Percentiles rank a stretch among this genome's conserved stretches.
phyloP scores from a whole-genome alignment of 768 basidiomycete species.

The Lactarius pseudohatsudake region DNA sequence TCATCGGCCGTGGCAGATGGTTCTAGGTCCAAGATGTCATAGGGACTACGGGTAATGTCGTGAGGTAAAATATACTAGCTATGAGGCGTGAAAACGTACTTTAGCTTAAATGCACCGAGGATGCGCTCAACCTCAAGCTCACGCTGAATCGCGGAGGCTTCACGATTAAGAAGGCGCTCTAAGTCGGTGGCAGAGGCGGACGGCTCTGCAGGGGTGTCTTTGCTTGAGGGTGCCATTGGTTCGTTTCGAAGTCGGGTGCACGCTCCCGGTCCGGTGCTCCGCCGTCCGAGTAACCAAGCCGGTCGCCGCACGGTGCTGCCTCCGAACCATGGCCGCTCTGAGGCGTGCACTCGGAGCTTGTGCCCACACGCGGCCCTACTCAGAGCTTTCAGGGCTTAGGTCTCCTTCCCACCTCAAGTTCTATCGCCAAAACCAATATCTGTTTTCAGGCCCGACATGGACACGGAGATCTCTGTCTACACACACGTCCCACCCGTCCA shows the following conservation, averaged over 20 bases:
- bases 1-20: slow-evolving; percentile 71
- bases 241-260: not conserved
- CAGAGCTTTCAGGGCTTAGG: not conserved
- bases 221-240: slow-evolving; percentile 13
- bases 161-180: slow-evolving; percentile 76
- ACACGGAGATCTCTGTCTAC: slow-evolving; percentile 13
- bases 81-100: slow-evolving; percentile 50
- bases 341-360: not conserved
- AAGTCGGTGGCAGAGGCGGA: slow-evolving; percentile 47
- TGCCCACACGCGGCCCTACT: not conserved
- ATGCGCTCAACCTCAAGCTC: slow-evolving; percentile 91
- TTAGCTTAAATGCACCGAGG: slow-evolving; percentile 92
- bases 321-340: not conserved
- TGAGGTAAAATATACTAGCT: not conserved
- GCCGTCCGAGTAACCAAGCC: not conserved
- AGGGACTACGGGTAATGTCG: slow-evolving; percentile 60
- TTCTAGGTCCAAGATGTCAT: slow-evolving; percentile 87
- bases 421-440: not conserved
- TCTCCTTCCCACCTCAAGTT: not conserved
- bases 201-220: slow-evolving; percentile 11
- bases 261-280: not conserved
- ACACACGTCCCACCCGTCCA: slow-evolving; percentile 9
- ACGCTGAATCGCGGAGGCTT: slow-evolving; percentile 82
- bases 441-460: not conserved
- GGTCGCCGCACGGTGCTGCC: not conserved